phyloP scores from a whole-genome alignment of 306 rosid species.

The Citrullus amarus region DNA sequence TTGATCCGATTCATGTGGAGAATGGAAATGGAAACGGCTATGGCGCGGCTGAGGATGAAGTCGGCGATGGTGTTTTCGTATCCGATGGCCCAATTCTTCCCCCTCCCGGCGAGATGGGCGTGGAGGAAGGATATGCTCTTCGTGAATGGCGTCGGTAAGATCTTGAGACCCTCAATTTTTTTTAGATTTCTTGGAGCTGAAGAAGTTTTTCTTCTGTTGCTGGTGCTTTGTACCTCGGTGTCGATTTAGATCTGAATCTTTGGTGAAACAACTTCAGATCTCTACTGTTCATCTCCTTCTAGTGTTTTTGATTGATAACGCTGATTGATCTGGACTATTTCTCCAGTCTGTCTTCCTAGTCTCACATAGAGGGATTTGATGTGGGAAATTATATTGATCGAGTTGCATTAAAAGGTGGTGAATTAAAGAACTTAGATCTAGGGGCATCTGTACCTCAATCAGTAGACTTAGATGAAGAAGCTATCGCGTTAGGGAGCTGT shows the following conservation, averaged over 20 bases:
- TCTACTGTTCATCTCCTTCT: not conserved
- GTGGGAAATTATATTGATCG: constrained; percentile 3
- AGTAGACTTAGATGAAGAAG: not conserved
- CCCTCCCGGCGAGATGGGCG: constrained; percentile 65
- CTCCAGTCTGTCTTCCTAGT: not conserved
- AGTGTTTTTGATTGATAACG: not conserved
- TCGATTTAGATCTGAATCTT: constrained; percentile 7
- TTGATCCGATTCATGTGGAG: constrained; percentile 43
- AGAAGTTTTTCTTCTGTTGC: constrained; percentile 6
- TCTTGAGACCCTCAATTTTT: constrained; percentile 7
- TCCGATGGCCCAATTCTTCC: constrained; percentile 89
- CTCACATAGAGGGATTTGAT: not conserved
- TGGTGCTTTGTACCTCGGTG: not conserved
- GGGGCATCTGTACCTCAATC: not conserved
- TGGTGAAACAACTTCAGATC: constrained; percentile 8
- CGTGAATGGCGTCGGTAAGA: constrained; percentile 99
- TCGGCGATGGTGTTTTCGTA: constrained; percentile 43
- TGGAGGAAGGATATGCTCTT: constrained; percentile 82
- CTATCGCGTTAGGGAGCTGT: not conserved
- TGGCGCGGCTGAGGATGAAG: constrained; percentile 24
- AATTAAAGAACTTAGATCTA: constrained; percentile 6
- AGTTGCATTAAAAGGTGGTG: not conserved
- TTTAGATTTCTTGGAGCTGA: not conserved
- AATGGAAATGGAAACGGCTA: constrained; percentile 61
- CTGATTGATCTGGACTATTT: not conserved